These are phyloP conservation scores for Sclerotinia glacialis DNA, from an alignment of 2,329 filamentous ascomycete genomes.

Conservation along the genomic window DNA sequence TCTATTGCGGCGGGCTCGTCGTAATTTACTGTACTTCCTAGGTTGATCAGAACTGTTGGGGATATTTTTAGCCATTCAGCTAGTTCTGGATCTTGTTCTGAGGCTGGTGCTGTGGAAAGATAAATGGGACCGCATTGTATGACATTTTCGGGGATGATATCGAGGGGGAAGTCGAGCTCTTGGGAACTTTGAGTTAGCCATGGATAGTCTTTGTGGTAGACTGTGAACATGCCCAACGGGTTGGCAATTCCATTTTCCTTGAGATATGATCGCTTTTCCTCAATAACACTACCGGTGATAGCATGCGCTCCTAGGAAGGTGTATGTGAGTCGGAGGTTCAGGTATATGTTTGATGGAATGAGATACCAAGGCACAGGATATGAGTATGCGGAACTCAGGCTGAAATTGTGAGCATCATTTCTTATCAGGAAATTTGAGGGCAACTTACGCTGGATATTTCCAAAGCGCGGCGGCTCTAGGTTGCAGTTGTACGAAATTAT, in stretches of 20 bases:
- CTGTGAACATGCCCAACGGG: slow-evolving; percentile 6
- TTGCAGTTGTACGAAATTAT: slow-evolving; percentile 42
- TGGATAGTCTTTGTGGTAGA: slow-evolving; percentile 23
- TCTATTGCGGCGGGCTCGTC: slow-evolving; percentile 39
- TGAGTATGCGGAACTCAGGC: slow-evolving; percentile 41
- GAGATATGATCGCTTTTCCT: slow-evolving; percentile 28
- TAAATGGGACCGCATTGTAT: slow-evolving; percentile 47
- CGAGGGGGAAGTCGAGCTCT: slow-evolving; percentile 38
- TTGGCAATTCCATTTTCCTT: slow-evolving; percentile 29
- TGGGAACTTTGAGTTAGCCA: slow-evolving; percentile 28
- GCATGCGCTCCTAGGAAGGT: slow-evolving; percentile 23
- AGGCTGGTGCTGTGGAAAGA: slow-evolving; percentile 37
- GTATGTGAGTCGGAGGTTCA: slow-evolving; percentile 35
- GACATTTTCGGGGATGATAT: slow-evolving; percentile 42
- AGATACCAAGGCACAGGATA: slow-evolving; percentile 47
- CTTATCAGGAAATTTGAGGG: not conserved
- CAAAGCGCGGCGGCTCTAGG: slow-evolving; percentile 40
- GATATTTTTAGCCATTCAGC: slow-evolving; percentile 43
- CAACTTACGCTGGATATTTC: slow-evolving; percentile 42
- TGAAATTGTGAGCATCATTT: not conserved
- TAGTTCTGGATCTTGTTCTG: slow-evolving; percentile 43
- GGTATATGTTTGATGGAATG: slow-evolving; percentile 44
- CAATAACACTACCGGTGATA: slow-evolving; percentile 14
- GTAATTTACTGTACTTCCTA: slow-evolving; percentile 41
- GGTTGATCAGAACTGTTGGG: slow-evolving; percentile 47